A percentile compares a stretch with the other conserved stretches of the same genome.
phyloP scores from a whole-genome alignment of 2,329 filamentous ascomycete genomes.

The Hirsutella rhossiliensis region DNA sequence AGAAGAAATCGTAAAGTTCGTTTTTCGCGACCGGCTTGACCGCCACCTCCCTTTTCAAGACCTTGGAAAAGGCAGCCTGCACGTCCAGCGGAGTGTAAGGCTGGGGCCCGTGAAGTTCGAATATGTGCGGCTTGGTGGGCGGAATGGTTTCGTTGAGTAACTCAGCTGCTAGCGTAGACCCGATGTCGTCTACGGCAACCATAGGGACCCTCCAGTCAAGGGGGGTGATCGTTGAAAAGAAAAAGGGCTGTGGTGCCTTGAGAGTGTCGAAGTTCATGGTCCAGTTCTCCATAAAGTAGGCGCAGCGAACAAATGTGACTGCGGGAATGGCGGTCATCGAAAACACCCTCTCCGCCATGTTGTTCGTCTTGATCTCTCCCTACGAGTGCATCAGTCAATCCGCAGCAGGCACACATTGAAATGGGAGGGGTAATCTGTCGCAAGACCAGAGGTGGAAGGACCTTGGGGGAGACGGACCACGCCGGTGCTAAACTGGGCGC shows the following conservation, averaged over 20 bases:
- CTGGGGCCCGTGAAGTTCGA: constrained; percentile 18
- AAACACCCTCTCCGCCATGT: constrained; percentile 17
- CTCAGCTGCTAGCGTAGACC: constrained; percentile 12
- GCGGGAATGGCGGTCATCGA: constrained; percentile 6
- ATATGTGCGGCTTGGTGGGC: constrained; percentile 13
- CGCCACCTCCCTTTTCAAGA: constrained; percentile 12
- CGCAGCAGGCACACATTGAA: not conserved
- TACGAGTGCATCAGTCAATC: constrained; percentile 4
- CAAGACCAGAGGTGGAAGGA: too few species aligned
- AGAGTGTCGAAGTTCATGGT: constrained; percentile 13
- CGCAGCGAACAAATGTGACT: constrained; percentile 18
- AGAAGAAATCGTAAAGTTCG: constrained; percentile 10
- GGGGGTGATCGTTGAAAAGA: constrained; percentile 21
- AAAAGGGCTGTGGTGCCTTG: constrained; percentile 13
- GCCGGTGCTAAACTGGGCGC: constrained; percentile 19
- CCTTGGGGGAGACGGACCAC: constrained; percentile 15
- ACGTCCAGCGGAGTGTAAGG: constrained; percentile 16
- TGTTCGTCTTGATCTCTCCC: constrained; percentile 24
- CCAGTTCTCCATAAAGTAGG: constrained; percentile 29
- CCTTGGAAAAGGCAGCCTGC: constrained; percentile 15
- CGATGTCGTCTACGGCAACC: constrained; percentile 15
- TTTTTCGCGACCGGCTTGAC: constrained; percentile 14
- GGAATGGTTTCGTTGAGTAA: constrained; percentile 9
- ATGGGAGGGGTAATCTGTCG: too few species aligned
- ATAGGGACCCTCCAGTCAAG: constrained; percentile 19